Evolutionary conservation across 257 asterid genomes (phyloP), one percentile per base, ranked within the genome.

Genomic region (Penstemon davidsonii): DNA sequence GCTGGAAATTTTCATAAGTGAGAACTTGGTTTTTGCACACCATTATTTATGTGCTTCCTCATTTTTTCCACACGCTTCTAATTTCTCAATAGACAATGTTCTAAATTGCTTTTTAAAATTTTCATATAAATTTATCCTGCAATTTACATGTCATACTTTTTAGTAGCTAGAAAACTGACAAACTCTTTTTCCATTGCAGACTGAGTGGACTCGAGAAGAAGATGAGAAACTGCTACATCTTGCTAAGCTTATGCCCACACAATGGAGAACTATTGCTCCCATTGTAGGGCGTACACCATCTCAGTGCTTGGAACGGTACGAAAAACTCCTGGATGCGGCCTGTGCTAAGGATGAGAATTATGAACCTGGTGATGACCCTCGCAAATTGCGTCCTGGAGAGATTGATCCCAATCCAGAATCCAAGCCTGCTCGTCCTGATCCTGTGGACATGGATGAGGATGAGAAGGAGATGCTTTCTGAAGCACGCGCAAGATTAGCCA

Each of bases 391-490:
- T 11, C 99, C 99, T 3, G 98, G 99, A 61, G 99, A 94, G 85
- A 94, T 91, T 60, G 99, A 94, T 77, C 99, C 99, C 42, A 91
- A 94, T 73, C 99, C 99, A 3, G 99, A 94, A 78, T 86, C 96
- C 18, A 94, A 94, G 76, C 98, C 99, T 60, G 96, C 99, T 42
- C 96, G 99, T 51, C 99, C 99, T 8, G 96, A 94, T 78, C 98
- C 99, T 19, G 99, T 91, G 67, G 99, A 91, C 69, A 94, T 91
- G 99, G 99, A 94, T 64, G 99, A 94, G 75, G 99, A 91, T 62
- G 99, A 94, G 86, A 94, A 94, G 75, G 99, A 94, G 85, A 94
- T 94, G 99, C 98, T 94, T 72, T 91, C 99, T 60, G 98, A 94
- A 85, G 98, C 98, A 18, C 82, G 99, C 43, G 98, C 99, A 37